Base-by-base conservation (phyloP, 2,329 filamentous ascomycete species). In the Xylaria multiplex region DNA sequence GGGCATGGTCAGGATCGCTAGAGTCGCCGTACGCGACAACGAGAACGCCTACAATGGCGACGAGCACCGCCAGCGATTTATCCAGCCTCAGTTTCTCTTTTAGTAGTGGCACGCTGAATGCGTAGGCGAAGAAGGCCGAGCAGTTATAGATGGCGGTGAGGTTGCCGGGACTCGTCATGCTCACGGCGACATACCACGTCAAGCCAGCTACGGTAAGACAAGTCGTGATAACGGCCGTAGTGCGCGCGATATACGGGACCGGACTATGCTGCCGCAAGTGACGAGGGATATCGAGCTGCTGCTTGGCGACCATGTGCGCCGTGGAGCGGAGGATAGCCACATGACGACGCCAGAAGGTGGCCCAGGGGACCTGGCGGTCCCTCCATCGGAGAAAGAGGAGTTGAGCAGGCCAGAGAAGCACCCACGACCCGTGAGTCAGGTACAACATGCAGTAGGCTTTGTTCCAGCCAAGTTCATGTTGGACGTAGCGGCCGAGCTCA, bases 361-460 rank as follows among this genome's bases (percentile, higher is more conserved):
- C 78, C 93, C 93, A 98, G 0, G 93, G 90, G 74, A 91, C 84
- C 69, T 90, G 86, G 74, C 90, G 89, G 79, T 93, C 93, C 77
- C 93, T 91, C 14, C 96, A 69, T 62, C 95, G 90, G 68, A 98
- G 83, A 57, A 97, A 86, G 27, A 92, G 79, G 42, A 99, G 86
- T 79, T 97, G 93, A 11, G 87, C 81, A 0, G 94, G 95, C 93
- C 93, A 99, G 27, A 99, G 85, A 55, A 98, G 80, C 9, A 90
- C 79, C 96, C 96, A 99, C 1, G 93, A 97, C 62, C 95, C 92
- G 81, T 99, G 96, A 11, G 96, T 99, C 71, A 99, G 85, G 80
- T 97, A 97, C 85, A 99, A 88, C 96, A 99, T 99, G 84, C 93
- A 97, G 82, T 97, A 99, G n/a, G 96, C 93, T 83, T 99, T 99